Percentiles rank a stretch among this genome's conserved stretches.
Evolutionary conservation across 2,329 filamentous ascomycete species (phyloP).

Genomic region (Aureobasidium sp.): DNA sequence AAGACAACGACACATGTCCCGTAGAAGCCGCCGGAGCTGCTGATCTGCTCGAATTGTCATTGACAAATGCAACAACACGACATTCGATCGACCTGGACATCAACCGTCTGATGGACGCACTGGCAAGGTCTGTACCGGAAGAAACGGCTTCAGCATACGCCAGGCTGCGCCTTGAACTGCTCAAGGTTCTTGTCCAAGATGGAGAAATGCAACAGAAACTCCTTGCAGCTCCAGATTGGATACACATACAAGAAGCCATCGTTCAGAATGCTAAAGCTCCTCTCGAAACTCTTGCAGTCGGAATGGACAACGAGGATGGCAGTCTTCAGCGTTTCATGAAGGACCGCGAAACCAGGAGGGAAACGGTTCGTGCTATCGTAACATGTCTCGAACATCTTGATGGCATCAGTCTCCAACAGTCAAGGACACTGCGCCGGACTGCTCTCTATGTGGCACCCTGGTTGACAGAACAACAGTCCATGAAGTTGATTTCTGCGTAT

Average conservation of each 20-base stretch:
- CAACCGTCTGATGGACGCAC: slow-evolving; percentile 2
- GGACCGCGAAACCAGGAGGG: not conserved
- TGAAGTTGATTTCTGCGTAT: slow-evolving; percentile 8
- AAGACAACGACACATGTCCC: not conserved
- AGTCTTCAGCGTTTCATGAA: slow-evolving; percentile 1
- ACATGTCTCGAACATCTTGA: slow-evolving; percentile 2
- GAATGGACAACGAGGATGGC: not conserved
- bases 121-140: not conserved
- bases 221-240: slow-evolving; percentile 4
- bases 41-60: not conserved
- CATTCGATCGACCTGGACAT: not conserved
- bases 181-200: not conserved
- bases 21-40: not conserved
- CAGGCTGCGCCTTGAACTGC: not conserved
- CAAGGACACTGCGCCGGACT: not conserved
- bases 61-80: not conserved
- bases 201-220: not conserved
- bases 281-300: not conserved
- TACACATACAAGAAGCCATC: slow-evolving; percentile 9
- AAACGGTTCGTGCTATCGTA: not conserved
- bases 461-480: slow-evolving; percentile 4
- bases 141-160: not conserved
- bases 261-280: slow-evolving; percentile 3
- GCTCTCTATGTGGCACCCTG: not conserved
- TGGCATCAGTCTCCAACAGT: slow-evolving; percentile 4